Percentiles rank a stretch among this genome's conserved stretches.
Evolutionary conservation across 768 basidiomycete genomes (phyloP).

Genomic region (Russula abietina): DNA sequence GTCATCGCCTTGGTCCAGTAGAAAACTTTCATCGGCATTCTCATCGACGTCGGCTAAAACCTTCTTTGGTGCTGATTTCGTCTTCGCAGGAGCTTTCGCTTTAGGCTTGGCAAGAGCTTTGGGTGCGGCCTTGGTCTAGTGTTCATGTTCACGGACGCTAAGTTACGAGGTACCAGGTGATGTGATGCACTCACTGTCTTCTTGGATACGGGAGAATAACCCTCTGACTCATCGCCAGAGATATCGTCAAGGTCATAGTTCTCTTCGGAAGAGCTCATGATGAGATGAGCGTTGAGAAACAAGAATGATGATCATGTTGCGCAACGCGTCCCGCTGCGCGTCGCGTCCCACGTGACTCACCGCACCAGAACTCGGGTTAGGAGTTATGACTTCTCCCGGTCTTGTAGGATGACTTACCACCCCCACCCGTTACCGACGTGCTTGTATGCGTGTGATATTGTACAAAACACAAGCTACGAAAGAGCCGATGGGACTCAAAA

Average conservation of each 20-base stretch:
- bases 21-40: constrained; percentile 47
- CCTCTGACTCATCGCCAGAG: constrained; percentile 63
- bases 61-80: constrained; percentile 55
- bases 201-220: constrained; percentile 49
- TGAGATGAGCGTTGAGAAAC: constrained; percentile 3
- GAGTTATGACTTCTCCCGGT: too few relatives aligned
- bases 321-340: constrained; percentile 2
- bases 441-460: too few relatives aligned
- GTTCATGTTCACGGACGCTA: constrained; percentile 26
- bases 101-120: constrained; percentile 43
- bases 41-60: constrained; percentile 57
- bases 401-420: too few relatives aligned
- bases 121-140: constrained; percentile 40
- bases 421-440: too few relatives aligned
- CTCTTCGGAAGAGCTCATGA: constrained; percentile 75
- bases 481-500: too few relatives aligned
- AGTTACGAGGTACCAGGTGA: constrained; percentile 22
- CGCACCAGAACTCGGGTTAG: not conserved
- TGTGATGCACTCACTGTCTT: constrained; percentile 39
- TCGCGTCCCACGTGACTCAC: constrained; percentile 21
- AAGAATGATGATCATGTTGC: not conserved
- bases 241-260: constrained; percentile 55
- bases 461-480: too few relatives aligned
- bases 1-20: constrained; percentile 40
- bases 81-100: constrained; percentile 42